A percentile compares a stretch with the other conserved stretches of the same genome.
phyloP scores from a whole-genome alignment of 176 grass and related monocot genomes.

The Eleusine indica region DNA sequence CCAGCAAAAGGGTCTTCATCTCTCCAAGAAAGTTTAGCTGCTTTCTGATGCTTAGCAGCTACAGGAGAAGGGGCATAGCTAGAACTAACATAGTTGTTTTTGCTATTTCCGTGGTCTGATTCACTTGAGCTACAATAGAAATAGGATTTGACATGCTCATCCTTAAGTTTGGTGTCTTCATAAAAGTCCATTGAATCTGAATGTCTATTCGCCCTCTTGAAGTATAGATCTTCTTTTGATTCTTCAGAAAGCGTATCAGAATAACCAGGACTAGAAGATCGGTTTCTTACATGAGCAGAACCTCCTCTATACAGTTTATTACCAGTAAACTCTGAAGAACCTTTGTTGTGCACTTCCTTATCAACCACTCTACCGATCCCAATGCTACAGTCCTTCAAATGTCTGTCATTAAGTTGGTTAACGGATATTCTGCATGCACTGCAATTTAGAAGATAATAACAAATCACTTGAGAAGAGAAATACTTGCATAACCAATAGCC shows the following conservation, averaged over 20 bases:
- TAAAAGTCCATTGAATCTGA: constrained; percentile 34
- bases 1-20: constrained; percentile 37
- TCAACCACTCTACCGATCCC: constrained; percentile 33
- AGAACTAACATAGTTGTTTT: constrained; percentile 7
- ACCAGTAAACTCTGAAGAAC: constrained; percentile 17
- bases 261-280: constrained; percentile 42
- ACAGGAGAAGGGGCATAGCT: constrained; percentile 34
- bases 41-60: constrained; percentile 40
- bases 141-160: constrained; percentile 42
- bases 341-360: constrained; percentile 27
- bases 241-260: constrained; percentile 56
- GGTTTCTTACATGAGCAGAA: constrained; percentile 39
- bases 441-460: constrained; percentile 41
- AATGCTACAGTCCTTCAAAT: constrained; percentile 32
- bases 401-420: constrained; percentile 27
- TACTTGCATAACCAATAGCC: background rate
- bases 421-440: constrained; percentile 35
- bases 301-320: constrained; percentile 39
- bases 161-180: constrained; percentile 29
- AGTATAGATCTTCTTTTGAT: constrained; percentile 51
- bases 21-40: constrained; percentile 23
- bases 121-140: constrained; percentile 39
- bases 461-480: constrained; percentile 39
- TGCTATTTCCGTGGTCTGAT: constrained; percentile 36
- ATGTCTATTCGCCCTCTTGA: constrained; percentile 48